Evolutionary conservation across 2,329 filamentous ascomycete genomes (phyloP).

Genomic region (Colletotrichum sidae): DNA sequence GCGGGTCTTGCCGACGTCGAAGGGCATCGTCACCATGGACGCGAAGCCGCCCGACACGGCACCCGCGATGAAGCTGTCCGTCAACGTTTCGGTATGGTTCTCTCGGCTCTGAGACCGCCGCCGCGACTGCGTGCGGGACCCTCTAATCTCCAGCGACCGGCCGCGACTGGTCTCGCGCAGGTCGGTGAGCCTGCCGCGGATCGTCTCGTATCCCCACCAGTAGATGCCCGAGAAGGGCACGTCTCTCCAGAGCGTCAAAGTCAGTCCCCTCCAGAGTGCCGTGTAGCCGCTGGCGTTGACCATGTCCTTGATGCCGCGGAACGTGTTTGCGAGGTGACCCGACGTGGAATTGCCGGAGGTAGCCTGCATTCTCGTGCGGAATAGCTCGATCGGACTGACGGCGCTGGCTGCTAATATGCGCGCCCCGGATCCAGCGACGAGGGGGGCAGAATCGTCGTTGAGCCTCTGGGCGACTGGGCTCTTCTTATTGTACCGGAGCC

Average conservation of each 20-base stretch:
- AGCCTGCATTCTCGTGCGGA: conserved; percentile 91
- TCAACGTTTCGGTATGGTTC: conserved; percentile 80
- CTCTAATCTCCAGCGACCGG: conserved; percentile 51
- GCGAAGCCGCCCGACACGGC: conserved; percentile 86
- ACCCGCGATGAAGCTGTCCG: conserved; percentile 91
- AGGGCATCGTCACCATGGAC: conserved; percentile 90
- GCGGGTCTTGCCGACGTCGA: conserved; percentile 96
- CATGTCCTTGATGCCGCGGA: conserved; percentile 82
- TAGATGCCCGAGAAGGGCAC: conserved; percentile 97
- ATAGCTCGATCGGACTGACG: conserved; percentile 93
- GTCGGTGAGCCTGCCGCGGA: conserved; percentile 78
- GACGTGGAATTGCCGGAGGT: conserved; percentile 68
- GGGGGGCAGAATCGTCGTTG: conserved; percentile 79
- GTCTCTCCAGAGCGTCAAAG: conserved; percentile 93
- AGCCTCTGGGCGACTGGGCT: conserved; percentile 77
- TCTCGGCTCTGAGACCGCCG: conserved; percentile 72
- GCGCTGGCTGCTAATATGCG: conserved; percentile 83
- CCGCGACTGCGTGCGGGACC: conserved; percentile 55
- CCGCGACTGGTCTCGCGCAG: conserved; percentile 67
- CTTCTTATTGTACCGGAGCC: conserved; percentile 78
- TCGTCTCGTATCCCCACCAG: conserved; percentile 96
- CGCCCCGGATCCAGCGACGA: conserved; percentile 83
- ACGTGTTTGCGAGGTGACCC: conserved; percentile 82
- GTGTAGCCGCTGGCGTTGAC: conserved; percentile 80
- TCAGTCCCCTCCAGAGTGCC: conserved; percentile 90